phyloP scores from a whole-genome alignment of 352 stramenopile genomes.

The Halophytophthora polymorphica region DNA sequence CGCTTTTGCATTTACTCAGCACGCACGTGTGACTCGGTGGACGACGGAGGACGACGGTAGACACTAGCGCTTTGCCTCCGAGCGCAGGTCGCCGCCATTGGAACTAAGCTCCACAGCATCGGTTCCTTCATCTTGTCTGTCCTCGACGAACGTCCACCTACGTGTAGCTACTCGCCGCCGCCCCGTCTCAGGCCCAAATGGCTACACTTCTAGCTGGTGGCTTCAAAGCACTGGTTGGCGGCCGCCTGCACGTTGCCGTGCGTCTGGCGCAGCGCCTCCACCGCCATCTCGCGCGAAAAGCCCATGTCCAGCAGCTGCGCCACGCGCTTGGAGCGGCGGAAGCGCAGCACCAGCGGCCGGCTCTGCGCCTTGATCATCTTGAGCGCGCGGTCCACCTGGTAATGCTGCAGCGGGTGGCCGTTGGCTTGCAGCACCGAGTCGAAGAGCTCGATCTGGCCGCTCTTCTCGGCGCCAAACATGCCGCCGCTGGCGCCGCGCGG shows the following conservation, averaged over 20 bases:
- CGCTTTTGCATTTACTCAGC: too few relatives aligned
- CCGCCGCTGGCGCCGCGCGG: conserved; percentile 58
- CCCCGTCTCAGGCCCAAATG: too few relatives aligned
- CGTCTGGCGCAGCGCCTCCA: conserved; percentile 45
- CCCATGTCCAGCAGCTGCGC: conserved; percentile 76
- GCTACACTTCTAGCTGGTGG: conserved; percentile 13
- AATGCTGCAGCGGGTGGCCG: conserved; percentile 77
- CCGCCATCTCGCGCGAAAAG: conserved; percentile 48
- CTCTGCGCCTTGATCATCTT: conserved; percentile 86
- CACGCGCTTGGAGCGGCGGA: conserved; percentile 63
- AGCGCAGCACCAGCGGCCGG: conserved; percentile 73
- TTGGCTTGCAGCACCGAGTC: conserved; percentile 77
- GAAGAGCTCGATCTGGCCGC: conserved; percentile 66
- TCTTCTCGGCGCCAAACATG: conserved; percentile 75
- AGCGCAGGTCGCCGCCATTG: too few relatives aligned
- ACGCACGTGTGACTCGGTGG: too few relatives aligned
- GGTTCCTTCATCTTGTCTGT: too few relatives aligned
- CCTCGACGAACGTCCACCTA: too few relatives aligned
- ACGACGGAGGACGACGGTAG: too few relatives aligned
- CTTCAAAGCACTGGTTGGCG: conserved; percentile 67
- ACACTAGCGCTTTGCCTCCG: too few relatives aligned
- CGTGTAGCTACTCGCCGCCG: too few relatives aligned
- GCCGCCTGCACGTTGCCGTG: conserved; percentile 61
- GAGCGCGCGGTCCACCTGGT: conserved; percentile 73
- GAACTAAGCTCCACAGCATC: too few relatives aligned